Conservation (phyloP, 768 basidiomycete species). For the Strobilomyces confusus region DNA sequence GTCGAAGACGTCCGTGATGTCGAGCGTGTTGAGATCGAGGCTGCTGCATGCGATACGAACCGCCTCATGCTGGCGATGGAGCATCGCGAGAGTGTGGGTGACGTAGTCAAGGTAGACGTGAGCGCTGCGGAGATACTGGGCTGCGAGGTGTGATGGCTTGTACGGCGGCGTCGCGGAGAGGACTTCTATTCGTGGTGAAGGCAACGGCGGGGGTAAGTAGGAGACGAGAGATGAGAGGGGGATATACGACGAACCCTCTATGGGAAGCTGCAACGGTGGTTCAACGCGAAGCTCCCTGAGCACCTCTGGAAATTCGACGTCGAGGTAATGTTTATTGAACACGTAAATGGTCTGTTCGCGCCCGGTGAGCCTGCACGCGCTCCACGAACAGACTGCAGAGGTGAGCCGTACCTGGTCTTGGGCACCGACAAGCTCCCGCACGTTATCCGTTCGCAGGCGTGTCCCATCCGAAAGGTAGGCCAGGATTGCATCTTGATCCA, state of each 20-base stretch:
- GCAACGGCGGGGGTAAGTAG: background rate
- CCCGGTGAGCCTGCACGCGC: constrained; percentile 8
- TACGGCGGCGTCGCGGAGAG: constrained; percentile 70
- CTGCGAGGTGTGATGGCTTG: constrained; percentile 59
- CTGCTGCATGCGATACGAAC: constrained; percentile 68
- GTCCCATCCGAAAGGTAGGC: constrained; percentile 80
- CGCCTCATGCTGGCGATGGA: constrained; percentile 66
- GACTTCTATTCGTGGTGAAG: constrained; percentile 38
- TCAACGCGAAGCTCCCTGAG: constrained; percentile 59
- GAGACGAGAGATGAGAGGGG: background rate
- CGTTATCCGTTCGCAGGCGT: constrained; percentile 63
- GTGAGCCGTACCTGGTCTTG: constrained; percentile 63
- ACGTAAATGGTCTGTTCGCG: constrained; percentile 63
- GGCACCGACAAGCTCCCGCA: constrained; percentile 70
- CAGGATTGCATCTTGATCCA: constrained; percentile 64
- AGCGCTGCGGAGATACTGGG: constrained; percentile 62
- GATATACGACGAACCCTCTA: constrained; percentile 51
- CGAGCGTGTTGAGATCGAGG: constrained; percentile 70
- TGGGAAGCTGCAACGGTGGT: constrained; percentile 60
- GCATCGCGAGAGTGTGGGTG: constrained; percentile 44
- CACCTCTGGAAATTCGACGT: constrained; percentile 63
- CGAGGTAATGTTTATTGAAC: constrained; percentile 79
- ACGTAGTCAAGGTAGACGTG: constrained; percentile 63
- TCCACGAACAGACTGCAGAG: background rate
- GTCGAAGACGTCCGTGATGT: constrained; percentile 68